Evolutionary conservation across 1,139 yeast species (phyloP).

Genomic region (Yamadazyma songkhlaensis): DNA sequence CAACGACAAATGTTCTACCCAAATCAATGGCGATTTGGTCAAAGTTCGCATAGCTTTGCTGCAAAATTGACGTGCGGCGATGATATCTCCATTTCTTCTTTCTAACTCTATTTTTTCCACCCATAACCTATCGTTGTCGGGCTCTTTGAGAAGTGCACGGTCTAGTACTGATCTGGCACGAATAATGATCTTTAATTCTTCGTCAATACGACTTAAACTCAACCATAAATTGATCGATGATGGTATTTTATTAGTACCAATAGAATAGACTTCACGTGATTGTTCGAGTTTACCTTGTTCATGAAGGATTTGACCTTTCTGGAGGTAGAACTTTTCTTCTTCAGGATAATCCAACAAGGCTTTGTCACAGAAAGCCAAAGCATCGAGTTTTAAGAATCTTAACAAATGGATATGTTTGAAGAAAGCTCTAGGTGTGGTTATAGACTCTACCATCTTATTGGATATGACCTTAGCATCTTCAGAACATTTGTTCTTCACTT

Average conservation of each 20-base stretch:
- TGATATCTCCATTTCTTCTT: slow-evolving; percentile 40
- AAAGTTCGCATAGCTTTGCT: slow-evolving; percentile 59
- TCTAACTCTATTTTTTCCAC: slow-evolving; percentile 61
- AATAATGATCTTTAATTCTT: slow-evolving; percentile 37
- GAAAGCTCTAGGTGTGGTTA: slow-evolving; percentile 53
- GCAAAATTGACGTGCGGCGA: slow-evolving; percentile 55
- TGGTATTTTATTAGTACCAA: slow-evolving; percentile 52
- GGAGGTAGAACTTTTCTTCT: slow-evolving; percentile 52
- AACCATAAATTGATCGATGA: slow-evolving; percentile 53
- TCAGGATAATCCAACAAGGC: slow-evolving; percentile 48
- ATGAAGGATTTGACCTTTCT: slow-evolving; percentile 52
- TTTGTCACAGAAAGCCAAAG: slow-evolving; percentile 21
- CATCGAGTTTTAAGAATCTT: slow-evolving; percentile 26
- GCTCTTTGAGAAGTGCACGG: slow-evolving; percentile 55
- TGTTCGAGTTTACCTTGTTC: slow-evolving; percentile 23
- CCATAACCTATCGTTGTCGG: slow-evolving; percentile 53
- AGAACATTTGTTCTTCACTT: slow-evolving; percentile 37
- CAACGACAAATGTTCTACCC: slow-evolving; percentile 58
- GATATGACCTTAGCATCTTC: slow-evolving; percentile 45
- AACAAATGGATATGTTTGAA: slow-evolving; percentile 59
- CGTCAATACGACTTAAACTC: slow-evolving; percentile 49
- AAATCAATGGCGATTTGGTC: slow-evolving; percentile 58
- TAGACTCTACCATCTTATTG: slow-evolving; percentile 32
- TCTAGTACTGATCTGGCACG: slow-evolving; percentile 76
- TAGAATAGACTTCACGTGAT: slow-evolving; percentile 48